Base-by-base conservation (phyloP, 2,329 filamentous ascomycete species). In the Didymella lethalis region DNA sequence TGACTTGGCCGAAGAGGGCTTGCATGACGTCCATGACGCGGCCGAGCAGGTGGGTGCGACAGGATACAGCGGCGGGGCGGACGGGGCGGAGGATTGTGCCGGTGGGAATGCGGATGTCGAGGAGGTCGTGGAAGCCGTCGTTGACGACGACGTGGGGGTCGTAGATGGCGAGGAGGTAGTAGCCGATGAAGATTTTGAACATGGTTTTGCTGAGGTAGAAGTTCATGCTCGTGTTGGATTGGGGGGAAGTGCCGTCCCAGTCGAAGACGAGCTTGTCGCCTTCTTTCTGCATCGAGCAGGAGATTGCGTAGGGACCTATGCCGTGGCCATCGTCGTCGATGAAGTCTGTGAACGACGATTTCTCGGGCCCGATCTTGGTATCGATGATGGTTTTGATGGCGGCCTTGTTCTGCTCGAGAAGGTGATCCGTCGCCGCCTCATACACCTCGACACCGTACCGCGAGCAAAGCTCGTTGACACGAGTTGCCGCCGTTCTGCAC, bases 111-210 rank as follows among this genome's bases (percentile, higher is more conserved):
- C 74, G 62, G 25, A 84, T 77, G 12, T 83, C 80, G 51, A 83
- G 75, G 6, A 83, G 74, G 44, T 83, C 81, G 59, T 83, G 81
- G 68, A 83, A 82, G 12, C 81, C 81, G 56, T 83, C 81, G 60
- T 84, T 84, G 63, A 83, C 81, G 12, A 83, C 77, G 25, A 77
- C 79, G 20, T 81, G 77, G 0, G 81, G 81, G 28, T 81, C 81
- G 34, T 80, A 80, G 1, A 82, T 79, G 2, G 81, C 80, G n/a
- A 83, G 75, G 3, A 83, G 72, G 56, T 79, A 80, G 62, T 80
- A 82, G 0, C 79, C 81, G 43, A 83, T 78, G 59, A 83, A 83
- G 78, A 84, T 83, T 53, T 80, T 82, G 72, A 84, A 83, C 79
- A 82, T 80, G 20, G 79, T 82, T 18, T 78, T 76, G 0, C 78